Evolutionary conservation across 164 flowering plant genomes (phyloP).

Genomic region (grape (Vitis vinifera)): DNA sequence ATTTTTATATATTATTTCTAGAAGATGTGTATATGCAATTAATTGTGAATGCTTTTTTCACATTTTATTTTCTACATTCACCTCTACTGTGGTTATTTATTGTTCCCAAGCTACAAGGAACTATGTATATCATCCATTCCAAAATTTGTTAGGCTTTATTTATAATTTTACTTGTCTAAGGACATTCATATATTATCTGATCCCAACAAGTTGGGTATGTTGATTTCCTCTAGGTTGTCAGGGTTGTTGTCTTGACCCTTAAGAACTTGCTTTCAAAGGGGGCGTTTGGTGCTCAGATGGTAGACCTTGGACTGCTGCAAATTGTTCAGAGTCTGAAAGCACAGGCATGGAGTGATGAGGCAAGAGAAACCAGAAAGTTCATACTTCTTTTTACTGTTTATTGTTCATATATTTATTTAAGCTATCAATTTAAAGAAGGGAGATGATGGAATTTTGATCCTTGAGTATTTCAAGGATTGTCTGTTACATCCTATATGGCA

Average conservation of each 20-base stretch:
- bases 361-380: conserved; percentile 22
- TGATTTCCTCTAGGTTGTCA: conserved; percentile 68
- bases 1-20: neutral
- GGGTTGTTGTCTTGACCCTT: conserved; percentile 83
- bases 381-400: neutral
- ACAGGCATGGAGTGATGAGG: conserved; percentile 99
- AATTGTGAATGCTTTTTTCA: neutral
- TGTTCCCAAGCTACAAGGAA: neutral
- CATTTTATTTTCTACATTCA: neutral
- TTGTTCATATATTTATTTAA: neutral
- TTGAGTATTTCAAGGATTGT: neutral
- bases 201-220: neutral
- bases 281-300: conserved; percentile 94
- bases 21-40: neutral
- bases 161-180: too few relatives aligned
- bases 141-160: too few relatives aligned
- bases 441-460: neutral
- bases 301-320: conserved; percentile 82
- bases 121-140: too few relatives aligned
- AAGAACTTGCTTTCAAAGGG: conserved; percentile 85
- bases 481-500: neutral
- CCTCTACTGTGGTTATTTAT: neutral
- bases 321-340: conserved; percentile 88
- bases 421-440: neutral
- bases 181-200: neutral